Base-by-base conservation (phyloP, 208 protist genomes). In the Acanthamoeba divionensis region DNA sequence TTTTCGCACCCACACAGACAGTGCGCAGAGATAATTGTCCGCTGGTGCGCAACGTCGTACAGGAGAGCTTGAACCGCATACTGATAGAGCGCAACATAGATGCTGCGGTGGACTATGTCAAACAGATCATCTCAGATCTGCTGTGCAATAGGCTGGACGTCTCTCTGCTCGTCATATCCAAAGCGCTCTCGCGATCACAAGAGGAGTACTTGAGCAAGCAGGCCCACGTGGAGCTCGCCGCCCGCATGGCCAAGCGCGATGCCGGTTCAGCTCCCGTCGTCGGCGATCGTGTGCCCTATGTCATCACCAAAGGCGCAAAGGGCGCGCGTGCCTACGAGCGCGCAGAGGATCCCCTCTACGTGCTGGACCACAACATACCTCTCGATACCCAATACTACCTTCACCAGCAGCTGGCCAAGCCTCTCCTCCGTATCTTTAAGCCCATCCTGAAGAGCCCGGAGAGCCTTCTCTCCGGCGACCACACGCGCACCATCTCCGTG, bases 261-360 rank as follows among this genome's bases (percentile, higher is more conserved):
- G 93, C 98, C 7, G 86, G 90, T n/a, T 90, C 90, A 41, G 97
- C 97, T 15, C 97, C 97, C 12, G 87, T 82, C 7, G 77, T 99
- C 24, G 98, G 98, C 55, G 98, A 99, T 91, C 93, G 98, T 89
- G 96, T 99, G 24, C 95, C 97, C 26, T 99, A 98, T 91, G 98
- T 99, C 9, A 97, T 99, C 41, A 94, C 98, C 82, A 97, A 97
- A 80, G 95, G 67, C 21, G 50, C 44, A 31, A 95, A 94, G 71
- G 88, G 69, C 36, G 94, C 97, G 65, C 98, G 98, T 89, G 97
- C 97, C 18, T 99, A 98, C 91, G 99, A 99, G 89, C 99, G 98
- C 57, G 97, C 97, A n/a, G 99, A 99, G 95, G 99, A 99, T 93
- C 99, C 99, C 21, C 97, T 99, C 10, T 99, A 99, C 92, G 99